These are phyloP conservation scores for Arthrinium phaeospermum DNA, from an alignment of 2,329 filamentous ascomycete genomes.

Conservation along the genomic window DNA sequence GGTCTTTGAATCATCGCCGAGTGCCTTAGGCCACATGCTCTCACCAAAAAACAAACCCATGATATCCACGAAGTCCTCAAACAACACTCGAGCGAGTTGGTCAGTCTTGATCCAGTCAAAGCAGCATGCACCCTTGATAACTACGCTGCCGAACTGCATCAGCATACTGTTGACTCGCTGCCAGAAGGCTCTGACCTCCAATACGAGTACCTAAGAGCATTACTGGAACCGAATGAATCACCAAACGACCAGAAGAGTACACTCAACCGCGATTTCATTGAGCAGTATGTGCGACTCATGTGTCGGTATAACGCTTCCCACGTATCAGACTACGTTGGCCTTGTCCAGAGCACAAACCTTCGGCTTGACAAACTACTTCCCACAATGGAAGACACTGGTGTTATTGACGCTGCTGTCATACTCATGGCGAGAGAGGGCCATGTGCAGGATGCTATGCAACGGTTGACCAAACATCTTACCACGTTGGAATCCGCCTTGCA, in stretches of 20 bases:
- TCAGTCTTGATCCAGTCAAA: conserved; percentile 67
- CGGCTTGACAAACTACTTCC: conserved; percentile 81
- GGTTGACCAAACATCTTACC: conserved; percentile 79
- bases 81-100: conserved; percentile 68
- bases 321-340: conserved; percentile 83
- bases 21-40: conserved; percentile 69
- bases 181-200: conserved; percentile 67
- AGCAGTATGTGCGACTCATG: conserved; percentile 89
- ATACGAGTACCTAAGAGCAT: conserved; percentile 75
- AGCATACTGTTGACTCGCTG: conserved; percentile 67
- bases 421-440: conserved; percentile 90
- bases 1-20: conserved; percentile 80
- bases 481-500: conserved; percentile 80
- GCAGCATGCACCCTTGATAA: conserved; percentile 70
- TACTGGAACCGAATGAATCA: conserved; percentile 68
- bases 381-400: conserved; percentile 85
- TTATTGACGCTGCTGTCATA: conserved; percentile 90
- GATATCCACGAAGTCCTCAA: conserved; percentile 73
- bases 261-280: conserved; percentile 68
- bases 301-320: conserved; percentile 82
- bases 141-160: conserved; percentile 69
- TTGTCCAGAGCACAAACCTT: conserved; percentile 78
- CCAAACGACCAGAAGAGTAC: conserved; percentile 39
- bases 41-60: conserved; percentile 72
- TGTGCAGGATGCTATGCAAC: conserved; percentile 80